These are phyloP conservation scores for Eimeria mitis DNA, from an alignment of 169 alveolate species.

Conservation along the genomic window DNA sequence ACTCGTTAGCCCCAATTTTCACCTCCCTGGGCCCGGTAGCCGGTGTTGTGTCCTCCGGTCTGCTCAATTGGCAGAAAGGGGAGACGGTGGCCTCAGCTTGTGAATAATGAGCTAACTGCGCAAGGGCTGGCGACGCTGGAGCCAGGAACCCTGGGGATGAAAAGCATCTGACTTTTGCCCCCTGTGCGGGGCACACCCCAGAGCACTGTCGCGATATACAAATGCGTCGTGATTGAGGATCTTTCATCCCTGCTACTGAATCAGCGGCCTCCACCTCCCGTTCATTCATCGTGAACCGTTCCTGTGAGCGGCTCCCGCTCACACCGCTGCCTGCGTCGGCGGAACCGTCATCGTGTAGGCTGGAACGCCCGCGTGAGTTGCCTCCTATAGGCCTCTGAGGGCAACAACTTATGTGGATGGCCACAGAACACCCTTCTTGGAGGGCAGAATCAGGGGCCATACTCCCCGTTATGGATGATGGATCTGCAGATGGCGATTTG, in stretches of 20 bases:
- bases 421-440: not conserved
- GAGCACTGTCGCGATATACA: not conserved
- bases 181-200: not conserved
- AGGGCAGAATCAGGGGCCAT: not conserved
- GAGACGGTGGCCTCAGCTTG: slow-evolving; percentile 30
- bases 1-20: not conserved
- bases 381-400: not conserved
- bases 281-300: not conserved
- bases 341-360: not conserved
- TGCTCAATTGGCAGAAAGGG: not conserved
- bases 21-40: not conserved
- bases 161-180: slow-evolving; percentile 11
- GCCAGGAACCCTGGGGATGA: slow-evolving; percentile 30
- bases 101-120: not conserved
- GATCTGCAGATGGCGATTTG: not conserved
- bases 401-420: slow-evolving; percentile 4
- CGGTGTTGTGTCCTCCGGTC: too few relatives aligned
- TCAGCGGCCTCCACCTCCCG: not conserved
- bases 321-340: not conserved
- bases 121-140: slow-evolving; percentile 1
- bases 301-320: not conserved
- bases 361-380: not conserved
- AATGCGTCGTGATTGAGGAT: not conserved
- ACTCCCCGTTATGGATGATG: not conserved
- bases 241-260: not conserved